phyloP scores from a whole-genome alignment of 352 stramenopile genomes.

The Pythium myriotylum region DNA sequence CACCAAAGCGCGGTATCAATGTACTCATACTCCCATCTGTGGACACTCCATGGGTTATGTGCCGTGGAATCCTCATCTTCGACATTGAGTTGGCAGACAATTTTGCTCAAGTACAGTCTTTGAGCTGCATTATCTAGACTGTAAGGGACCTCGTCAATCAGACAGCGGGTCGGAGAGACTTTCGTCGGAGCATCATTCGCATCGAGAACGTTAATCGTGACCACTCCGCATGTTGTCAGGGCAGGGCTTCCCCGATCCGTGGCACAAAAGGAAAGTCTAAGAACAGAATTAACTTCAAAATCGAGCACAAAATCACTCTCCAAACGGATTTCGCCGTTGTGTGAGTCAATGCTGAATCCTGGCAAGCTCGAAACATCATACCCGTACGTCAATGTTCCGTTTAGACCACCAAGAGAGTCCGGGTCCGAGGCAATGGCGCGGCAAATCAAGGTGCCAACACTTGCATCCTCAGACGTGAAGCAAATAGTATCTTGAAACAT shows the following conservation, averaged over 20 bases:
- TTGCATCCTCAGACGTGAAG: conserved; percentile 18
- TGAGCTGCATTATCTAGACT: conserved; percentile 1
- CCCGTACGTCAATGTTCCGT: conserved; percentile 12
- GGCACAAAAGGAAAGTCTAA: conserved; percentile 12
- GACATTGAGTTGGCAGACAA: conserved; percentile 23
- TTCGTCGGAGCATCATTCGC: conserved; percentile 30
- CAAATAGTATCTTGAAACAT: conserved; percentile 17
- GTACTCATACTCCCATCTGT: conserved; percentile 26
- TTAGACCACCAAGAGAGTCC: conserved; percentile 11
- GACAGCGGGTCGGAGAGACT: conserved; percentile 21
- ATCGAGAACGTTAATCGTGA: conserved; percentile 28
- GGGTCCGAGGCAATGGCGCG: conserved; percentile 21
- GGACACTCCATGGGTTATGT: conserved; percentile 17
- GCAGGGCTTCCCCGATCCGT: conserved; percentile 22
- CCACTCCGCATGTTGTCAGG: conserved; percentile 18
- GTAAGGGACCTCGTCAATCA: conserved; percentile 26
- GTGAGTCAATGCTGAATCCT: conserved; percentile 26
- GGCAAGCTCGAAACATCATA: neutral
- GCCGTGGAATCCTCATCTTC: conserved; percentile 20
- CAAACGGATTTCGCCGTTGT: conserved; percentile 17
- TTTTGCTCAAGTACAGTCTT: conserved; percentile 1
- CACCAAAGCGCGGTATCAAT: neutral
- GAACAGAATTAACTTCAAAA: conserved; percentile 7
- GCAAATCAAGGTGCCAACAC: conserved; percentile 11
- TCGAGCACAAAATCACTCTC: conserved; percentile 9